Evolutionary conservation across 179 eudicot species (phyloP).

Genomic region (Spinacia oleracea): DNA sequence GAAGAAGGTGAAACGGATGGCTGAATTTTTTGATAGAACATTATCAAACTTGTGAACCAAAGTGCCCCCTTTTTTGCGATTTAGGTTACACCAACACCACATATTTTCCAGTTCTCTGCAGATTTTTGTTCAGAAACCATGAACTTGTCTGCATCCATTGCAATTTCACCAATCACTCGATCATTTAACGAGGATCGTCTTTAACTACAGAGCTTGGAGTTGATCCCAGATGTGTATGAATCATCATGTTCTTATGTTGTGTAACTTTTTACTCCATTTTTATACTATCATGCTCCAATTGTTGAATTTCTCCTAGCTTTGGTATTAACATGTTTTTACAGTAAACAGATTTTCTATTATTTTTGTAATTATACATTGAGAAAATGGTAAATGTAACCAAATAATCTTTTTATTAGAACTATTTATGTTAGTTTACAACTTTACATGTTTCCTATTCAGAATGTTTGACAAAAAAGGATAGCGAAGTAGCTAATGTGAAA

Average conservation of each 20-base stretch:
- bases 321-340: no score
- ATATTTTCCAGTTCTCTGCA: slow-evolving; percentile 7
- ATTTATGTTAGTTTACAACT: no score
- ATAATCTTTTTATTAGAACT: no score
- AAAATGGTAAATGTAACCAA: no score
- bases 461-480: no score
- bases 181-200: neutral
- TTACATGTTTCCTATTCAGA: no score
- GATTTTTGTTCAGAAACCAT: slow-evolving; percentile 1
- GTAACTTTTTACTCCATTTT: neutral
- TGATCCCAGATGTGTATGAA: slow-evolving; percentile 2
- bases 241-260: slow-evolving; percentile 2
- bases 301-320: neutral
- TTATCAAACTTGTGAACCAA: slow-evolving; percentile 40
- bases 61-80: neutral
- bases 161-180: neutral
- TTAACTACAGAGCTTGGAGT: neutral
- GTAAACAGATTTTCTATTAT: no score
- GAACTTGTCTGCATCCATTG: neutral
- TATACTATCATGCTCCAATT: neutral
- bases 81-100: slow-evolving; percentile 12
- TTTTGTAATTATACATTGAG: no score
- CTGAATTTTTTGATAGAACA: slow-evolving; percentile 50
- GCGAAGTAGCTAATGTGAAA: no score
- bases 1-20: slow-evolving; percentile 42